Evolutionary conservation across 371 early-diverging fungal species (phyloP), one percentile per base, ranked within the genome.

Genomic region (Conidiobolus incongruus): DNA sequence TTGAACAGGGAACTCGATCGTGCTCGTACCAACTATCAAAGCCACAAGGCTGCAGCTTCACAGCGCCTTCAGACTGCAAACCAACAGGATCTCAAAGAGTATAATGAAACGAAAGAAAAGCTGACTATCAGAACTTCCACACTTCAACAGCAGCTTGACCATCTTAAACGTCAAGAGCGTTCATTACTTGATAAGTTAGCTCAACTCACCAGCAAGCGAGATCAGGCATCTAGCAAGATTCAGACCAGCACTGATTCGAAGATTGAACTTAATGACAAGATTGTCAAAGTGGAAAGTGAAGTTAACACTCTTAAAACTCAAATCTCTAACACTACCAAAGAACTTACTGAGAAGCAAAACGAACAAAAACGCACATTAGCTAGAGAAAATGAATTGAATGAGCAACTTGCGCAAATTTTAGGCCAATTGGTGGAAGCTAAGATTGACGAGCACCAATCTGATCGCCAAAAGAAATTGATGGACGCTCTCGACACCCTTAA

Each of bases 401-500:
- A 88, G 36, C 71, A 81, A 47, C 68, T 96, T 20, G 68, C 72
- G 34, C 75, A 66, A 21, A 65, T 72, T 2, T 53, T 80, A 21
- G 69, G 70, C 40, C 66, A 77, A 47, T 57, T 96, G 40, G 60
- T 75, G 54, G 76, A 84, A 51, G 86, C 89, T 19, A 68, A 77
- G 23, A 61, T 77, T 0, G 82, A 83, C 30, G 72, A 79, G 48
- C 74, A 72, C 28, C 89, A 87, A 49, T 73, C 73, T 2, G 83
- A 82, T 38, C 75, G 82, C 32, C 79, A 84, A 38, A 58, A 65
- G 15, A 68, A 60, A 53, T 62, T 85, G 30, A 70, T 68, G 35
- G 81, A 87, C 43, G 73, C 70, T 40, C 52, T 97, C 33, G 67
- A 69, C 11, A 67, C 73, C 4, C 63, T 96, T 61, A 81, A 85